phyloP scores from a whole-genome alignment of 2,329 filamentous ascomycete species.

The Neobulgaria alba region DNA sequence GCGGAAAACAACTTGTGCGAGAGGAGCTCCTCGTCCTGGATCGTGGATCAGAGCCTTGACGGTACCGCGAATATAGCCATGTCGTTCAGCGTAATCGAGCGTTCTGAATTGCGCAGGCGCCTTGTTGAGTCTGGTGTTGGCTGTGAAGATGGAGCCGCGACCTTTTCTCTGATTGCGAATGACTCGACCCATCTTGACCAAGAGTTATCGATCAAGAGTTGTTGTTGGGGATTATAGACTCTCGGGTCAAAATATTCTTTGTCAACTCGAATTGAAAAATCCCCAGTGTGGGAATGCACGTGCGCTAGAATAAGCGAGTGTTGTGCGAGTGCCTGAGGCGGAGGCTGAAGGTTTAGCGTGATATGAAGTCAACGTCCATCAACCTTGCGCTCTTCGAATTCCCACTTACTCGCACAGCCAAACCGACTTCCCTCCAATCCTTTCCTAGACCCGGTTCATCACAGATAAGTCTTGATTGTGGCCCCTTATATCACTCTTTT shows the following conservation, averaged over 20 bases:
- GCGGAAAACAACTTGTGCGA: conserved; percentile 90
- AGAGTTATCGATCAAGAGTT: conserved; percentile 2
- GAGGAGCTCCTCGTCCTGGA: conserved; percentile 88
- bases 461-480: no score
- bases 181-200: conserved; percentile 38
- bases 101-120: conserved; percentile 89
- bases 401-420: no score
- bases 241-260: not conserved
- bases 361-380: not conserved
- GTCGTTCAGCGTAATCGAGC: conserved; percentile 92
- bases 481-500: no score
- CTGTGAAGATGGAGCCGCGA: conserved; percentile 69
- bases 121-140: conserved; percentile 90
- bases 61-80: conserved; percentile 95
- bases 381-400: not conserved
- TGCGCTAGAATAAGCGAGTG: not conserved
- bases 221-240: not conserved
- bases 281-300: not conserved
- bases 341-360: not conserved
- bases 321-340: not conserved
- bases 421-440: no score
- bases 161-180: conserved; percentile 71
- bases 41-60: conserved; percentile 96
- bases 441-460: no score
- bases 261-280: not conserved